Evolutionary conservation across 2,329 filamentous ascomycete genomes (phyloP).

Genomic region (Neoarthrinium moseri): DNA sequence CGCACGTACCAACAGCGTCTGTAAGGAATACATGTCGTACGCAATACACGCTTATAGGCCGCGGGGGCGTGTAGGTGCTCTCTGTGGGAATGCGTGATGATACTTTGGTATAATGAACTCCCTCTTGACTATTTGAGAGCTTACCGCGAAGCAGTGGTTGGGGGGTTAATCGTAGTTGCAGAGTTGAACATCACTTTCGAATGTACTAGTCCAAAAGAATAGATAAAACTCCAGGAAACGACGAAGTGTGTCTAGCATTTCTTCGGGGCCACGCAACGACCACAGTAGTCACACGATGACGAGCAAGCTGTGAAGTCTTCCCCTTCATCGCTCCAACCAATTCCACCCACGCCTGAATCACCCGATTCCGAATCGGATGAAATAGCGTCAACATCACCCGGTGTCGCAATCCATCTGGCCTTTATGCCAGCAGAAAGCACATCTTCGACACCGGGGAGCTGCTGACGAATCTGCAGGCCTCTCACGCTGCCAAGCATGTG

Average conservation of each 20-base stretch:
- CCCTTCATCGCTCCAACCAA: constrained; percentile 1
- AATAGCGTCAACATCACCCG: background rate
- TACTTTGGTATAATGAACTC: too few species aligned
- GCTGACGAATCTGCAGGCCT: constrained; percentile 2
- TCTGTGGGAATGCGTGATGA: too few species aligned
- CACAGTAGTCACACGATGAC: constrained; percentile 8
- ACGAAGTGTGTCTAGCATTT: background rate
- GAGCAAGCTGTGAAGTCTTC: constrained; percentile 10
- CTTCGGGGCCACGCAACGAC: background rate
- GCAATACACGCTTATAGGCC: too few species aligned
- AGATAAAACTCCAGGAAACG: background rate
- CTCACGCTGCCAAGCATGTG: background rate
- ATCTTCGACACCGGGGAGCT: background rate
- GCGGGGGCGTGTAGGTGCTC: too few species aligned
- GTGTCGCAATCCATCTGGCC: constrained; percentile 4
- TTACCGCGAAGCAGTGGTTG: too few species aligned
- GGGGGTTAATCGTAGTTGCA: too few species aligned
- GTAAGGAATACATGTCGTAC: too few species aligned
- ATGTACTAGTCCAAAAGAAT: too few species aligned
- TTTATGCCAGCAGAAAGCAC: constrained; percentile 4
- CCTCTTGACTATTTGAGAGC: too few species aligned
- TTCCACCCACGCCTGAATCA: background rate
- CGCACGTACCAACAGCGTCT: too few species aligned
- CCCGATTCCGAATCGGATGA: constrained; percentile 3
- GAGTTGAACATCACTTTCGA: too few species aligned